These are phyloP conservation scores for Trichoderma simmonsii DNA, from an alignment of 2,329 filamentous ascomycete genomes.

Conservation along the genomic window DNA sequence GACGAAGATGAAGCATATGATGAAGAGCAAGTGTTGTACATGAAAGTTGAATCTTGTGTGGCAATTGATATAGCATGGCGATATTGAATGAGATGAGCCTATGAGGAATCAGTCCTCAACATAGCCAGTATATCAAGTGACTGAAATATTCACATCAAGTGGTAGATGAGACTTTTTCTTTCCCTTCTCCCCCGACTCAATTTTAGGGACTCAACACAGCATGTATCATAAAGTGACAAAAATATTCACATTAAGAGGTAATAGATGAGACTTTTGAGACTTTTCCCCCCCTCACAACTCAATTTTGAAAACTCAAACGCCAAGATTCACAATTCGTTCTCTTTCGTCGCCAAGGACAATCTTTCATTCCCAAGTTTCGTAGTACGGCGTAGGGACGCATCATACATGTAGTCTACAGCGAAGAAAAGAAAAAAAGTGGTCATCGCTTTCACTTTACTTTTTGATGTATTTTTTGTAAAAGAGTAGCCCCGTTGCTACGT, in stretches of 20 bases:
- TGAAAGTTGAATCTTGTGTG: not conserved
- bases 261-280: not conserved
- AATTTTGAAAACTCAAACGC: not conserved
- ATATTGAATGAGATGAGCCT: not conserved
- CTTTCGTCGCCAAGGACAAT: not conserved
- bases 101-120: not conserved
- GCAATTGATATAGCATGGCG: not conserved
- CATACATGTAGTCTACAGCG: not conserved
- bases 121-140: not conserved
- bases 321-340: not conserved
- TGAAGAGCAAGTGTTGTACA: not conserved
- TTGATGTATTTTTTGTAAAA: constrained; percentile 24
- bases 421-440: not conserved
- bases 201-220: no score
- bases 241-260: not conserved
- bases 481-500: constrained; percentile 51
- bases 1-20: not conserved
- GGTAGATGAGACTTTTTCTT: not conserved
- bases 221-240: not conserved
- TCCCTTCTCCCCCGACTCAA: no score
- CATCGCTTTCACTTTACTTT: constrained; percentile 36
- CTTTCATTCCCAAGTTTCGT: not conserved
- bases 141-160: not conserved
- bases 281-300: no score
- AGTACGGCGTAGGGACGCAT: not conserved